A percentile compares a stretch with the other conserved stretches of the same genome.
phyloP scores from a whole-genome alignment of 192 early-diverging fungal genomes.

The Rhizophlyctis rosea region DNA sequence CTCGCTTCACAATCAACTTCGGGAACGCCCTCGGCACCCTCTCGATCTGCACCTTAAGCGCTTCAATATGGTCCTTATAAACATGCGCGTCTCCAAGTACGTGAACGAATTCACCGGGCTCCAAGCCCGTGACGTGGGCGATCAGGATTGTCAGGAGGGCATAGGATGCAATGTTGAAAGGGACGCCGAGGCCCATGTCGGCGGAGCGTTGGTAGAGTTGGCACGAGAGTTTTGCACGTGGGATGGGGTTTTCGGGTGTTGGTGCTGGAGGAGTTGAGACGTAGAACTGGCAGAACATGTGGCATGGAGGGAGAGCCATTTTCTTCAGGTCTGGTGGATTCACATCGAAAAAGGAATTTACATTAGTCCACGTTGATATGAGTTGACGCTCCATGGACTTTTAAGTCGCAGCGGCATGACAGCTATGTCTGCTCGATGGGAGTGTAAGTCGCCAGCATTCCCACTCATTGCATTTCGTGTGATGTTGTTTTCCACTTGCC shows the following conservation, averaged over 20 bases:
- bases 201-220: constrained; percentile 92
- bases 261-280: constrained; percentile 66
- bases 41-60: constrained; percentile 73
- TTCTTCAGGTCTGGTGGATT: constrained; percentile 70
- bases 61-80: constrained; percentile 87
- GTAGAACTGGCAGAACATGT: constrained; percentile 96
- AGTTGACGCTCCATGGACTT: too few species aligned
- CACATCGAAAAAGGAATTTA: too few species aligned
- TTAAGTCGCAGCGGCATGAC: background rate
- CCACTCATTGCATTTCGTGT: background rate
- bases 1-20: constrained; percentile 59
- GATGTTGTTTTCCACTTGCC: background rate
- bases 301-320: constrained; percentile 98
- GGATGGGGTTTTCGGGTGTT: constrained; percentile 30
- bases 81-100: constrained; percentile 96
- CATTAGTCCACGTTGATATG: too few species aligned
- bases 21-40: constrained; percentile 83
- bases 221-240: constrained; percentile 79
- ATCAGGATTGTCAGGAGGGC: constrained; percentile 87
- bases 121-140: constrained; percentile 79
- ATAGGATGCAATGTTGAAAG: constrained; percentile 98
- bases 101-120: constrained; percentile 84
- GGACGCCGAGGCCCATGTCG: constrained; percentile 95
- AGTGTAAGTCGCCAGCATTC: too few species aligned
- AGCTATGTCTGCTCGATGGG: too few species aligned